phyloP scores from a whole-genome alignment of 2,329 filamentous ascomycete species.

The Macrophomina pseudophaseolina region DNA sequence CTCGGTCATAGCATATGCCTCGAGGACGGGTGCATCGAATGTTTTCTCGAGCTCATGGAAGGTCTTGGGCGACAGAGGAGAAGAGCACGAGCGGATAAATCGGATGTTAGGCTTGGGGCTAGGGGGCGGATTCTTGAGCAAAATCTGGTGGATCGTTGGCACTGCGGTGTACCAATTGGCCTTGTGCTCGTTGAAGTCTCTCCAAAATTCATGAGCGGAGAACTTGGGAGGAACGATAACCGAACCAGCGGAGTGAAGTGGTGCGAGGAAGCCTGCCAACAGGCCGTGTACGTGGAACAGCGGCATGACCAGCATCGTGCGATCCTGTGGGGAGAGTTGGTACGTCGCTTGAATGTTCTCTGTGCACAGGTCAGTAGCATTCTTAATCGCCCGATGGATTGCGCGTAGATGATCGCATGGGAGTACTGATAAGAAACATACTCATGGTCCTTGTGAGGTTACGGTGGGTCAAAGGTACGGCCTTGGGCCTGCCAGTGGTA shows the following conservation, averaged over 20 bases:
- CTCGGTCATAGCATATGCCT: conserved; percentile 93
- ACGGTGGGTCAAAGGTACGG: conserved; percentile 79
- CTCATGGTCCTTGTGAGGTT: conserved; percentile 83
- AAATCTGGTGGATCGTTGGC: conserved; percentile 90
- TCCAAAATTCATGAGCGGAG: conserved; percentile 83
- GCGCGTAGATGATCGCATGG: background rate
- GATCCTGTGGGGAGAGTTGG: conserved; percentile 69
- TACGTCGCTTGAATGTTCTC: conserved; percentile 82
- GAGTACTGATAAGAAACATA: conserved; percentile 36
- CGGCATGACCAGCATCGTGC: conserved; percentile 88
- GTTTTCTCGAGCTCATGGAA: conserved; percentile 79
- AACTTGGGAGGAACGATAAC: conserved; percentile 80
- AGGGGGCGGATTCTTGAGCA: conserved; percentile 75
- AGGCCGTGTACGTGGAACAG: conserved; percentile 92
- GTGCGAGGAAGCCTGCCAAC: conserved; percentile 79
- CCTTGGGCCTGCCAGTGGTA: conserved; percentile 84
- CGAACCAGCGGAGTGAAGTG: conserved; percentile 75
- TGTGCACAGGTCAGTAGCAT: conserved; percentile 36
- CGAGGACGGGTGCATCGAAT: conserved; percentile 79
- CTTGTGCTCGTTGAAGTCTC: conserved; percentile 71
- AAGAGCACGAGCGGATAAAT: conserved; percentile 88
- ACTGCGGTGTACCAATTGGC: conserved; percentile 94
- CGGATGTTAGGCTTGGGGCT: conserved; percentile 73
- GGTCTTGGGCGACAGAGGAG: conserved; percentile 78
- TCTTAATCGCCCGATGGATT: no score